Evolutionary conservation across 2,329 filamentous ascomycete species (phyloP), one percentile per base, ranked within the genome.

Genomic region (Ustulina deusta): DNA sequence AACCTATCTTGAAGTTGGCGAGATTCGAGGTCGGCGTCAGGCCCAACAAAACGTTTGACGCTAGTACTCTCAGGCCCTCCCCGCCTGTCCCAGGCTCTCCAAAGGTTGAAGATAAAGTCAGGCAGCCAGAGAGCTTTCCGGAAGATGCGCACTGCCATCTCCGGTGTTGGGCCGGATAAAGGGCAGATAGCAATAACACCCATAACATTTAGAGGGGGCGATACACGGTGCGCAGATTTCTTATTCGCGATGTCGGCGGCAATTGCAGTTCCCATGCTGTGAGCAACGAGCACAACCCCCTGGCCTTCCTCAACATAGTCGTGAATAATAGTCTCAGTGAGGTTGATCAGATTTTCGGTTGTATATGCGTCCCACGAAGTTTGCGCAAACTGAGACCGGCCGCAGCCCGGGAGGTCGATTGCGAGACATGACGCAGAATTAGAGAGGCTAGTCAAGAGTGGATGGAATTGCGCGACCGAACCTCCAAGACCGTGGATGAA

Each of bases 401-500:
- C 96, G 74, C 94, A 97, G 44, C 96, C 96, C 0, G 96, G 95
- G 3, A 97, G 84, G 78, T 99, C 96, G 70, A 98, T 89, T 3
- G 93, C 92, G 44, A 97, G 85, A 78, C 94, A 97, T 55, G 94
- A 91, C 13, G 92, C 93, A 56, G 94, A 83, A 76, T 97, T 93
- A 58, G 92, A 88, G 55, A 99, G 84, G 78, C 93, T 96, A 22
- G 89, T 91, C 17, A 98, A 82, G 5, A 98, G 82, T 34, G 92
- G 89, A 63, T 93, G 87, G 77, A 97, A 98, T 76, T 98, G 96
- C 11, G 93, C 91, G 27, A 94, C 87, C 0, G 93, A 97, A 56
- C 96, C 96, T n/a, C 95, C 96, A 10, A 98, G 85, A 1, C 96
- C 96, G 76, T 98, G 96, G 65, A 98, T 85, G 77, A 97, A 97